These are phyloP conservation scores for Fremontodendron californicum DNA, from an alignment of 345 rosid genomes.

Conservation along the genomic window DNA sequence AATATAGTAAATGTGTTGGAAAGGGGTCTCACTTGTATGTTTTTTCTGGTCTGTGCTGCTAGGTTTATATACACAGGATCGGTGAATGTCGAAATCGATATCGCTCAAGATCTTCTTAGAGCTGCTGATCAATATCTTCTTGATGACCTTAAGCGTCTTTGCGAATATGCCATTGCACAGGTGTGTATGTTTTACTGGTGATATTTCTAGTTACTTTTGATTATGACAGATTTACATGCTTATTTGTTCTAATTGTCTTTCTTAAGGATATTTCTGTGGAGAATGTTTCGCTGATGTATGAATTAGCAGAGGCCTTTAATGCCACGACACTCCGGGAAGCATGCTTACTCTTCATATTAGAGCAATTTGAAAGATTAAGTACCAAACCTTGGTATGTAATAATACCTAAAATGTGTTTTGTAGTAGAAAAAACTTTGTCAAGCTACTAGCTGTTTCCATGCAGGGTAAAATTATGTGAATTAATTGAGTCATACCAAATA, in stretches of 20 bases:
- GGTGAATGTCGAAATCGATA: conserved; percentile 33
- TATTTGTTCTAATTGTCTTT: background rate
- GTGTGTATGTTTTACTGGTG: conserved; percentile 36
- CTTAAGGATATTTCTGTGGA: conserved; percentile 52
- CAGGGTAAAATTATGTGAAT: background rate
- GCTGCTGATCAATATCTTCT: conserved; percentile 88
- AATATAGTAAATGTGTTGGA: background rate
- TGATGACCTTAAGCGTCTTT: conserved; percentile 62
- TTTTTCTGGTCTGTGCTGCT: conserved; percentile 11
- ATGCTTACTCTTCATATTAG: conserved; percentile 57
- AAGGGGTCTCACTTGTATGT: conserved; percentile 9
- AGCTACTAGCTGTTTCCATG: background rate
- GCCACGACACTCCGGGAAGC: conserved; percentile 55
- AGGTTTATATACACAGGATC: conserved; percentile 78
- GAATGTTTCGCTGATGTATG: conserved; percentile 56
- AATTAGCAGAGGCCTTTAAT: conserved; percentile 60
- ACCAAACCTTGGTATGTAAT: conserved; percentile 50
- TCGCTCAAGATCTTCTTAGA: conserved; percentile 68
- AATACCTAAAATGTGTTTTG: background rate
- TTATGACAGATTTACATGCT: background rate
- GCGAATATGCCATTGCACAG: conserved; percentile 68
- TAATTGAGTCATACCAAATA: too few relatives aligned
- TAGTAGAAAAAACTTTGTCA: background rate
- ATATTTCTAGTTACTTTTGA: background rate
- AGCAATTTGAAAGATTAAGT: conserved; percentile 50